Evolutionary conservation across 2,329 filamentous ascomycete genomes (phyloP).

Genomic region (Scedosporium boydii): DNA sequence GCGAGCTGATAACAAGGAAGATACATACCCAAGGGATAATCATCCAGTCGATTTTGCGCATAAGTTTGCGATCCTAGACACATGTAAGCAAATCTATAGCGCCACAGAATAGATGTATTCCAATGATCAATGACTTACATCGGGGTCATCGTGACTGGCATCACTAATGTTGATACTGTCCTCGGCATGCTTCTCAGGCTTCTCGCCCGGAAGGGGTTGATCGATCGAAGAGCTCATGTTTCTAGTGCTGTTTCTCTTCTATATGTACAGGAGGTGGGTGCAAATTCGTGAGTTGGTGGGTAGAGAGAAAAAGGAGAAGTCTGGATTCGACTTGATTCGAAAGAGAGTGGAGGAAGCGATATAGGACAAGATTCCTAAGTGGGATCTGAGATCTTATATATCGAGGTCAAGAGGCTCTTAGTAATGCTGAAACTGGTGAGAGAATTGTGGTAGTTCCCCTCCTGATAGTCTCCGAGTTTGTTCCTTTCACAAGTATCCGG

Average conservation of each 20-base stretch:
- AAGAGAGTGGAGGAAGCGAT: too few species aligned
- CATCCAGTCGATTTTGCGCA: slow-evolving; percentile 4
- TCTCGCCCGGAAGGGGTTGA: background rate
- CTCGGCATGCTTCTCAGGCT: background rate
- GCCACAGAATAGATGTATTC: too few species aligned
- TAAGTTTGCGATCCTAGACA: slow-evolving; percentile 4
- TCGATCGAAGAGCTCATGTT: background rate
- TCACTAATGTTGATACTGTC: background rate
- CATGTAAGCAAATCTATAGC: background rate
- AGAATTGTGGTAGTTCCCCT: too few species aligned
- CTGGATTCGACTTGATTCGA: too few species aligned
- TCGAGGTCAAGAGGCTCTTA: too few species aligned
- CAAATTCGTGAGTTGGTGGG: background rate
- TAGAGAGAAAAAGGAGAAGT: background rate
- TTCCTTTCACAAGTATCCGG: too few species aligned
- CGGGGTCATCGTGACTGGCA: background rate
- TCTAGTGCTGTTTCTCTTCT: background rate
- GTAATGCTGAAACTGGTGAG: too few species aligned
- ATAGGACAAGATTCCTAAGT: too few species aligned
- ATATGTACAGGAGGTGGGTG: background rate
- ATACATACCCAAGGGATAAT: slow-evolving; percentile 6
- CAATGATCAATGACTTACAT: background rate
- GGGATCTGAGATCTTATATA: too few species aligned
- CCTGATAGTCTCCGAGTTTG: too few species aligned
- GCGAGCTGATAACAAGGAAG: background rate